Evolutionary conservation across 2,329 filamentous ascomycete genomes (phyloP).

Genomic region (Ascochyta clinopodiicola): DNA sequence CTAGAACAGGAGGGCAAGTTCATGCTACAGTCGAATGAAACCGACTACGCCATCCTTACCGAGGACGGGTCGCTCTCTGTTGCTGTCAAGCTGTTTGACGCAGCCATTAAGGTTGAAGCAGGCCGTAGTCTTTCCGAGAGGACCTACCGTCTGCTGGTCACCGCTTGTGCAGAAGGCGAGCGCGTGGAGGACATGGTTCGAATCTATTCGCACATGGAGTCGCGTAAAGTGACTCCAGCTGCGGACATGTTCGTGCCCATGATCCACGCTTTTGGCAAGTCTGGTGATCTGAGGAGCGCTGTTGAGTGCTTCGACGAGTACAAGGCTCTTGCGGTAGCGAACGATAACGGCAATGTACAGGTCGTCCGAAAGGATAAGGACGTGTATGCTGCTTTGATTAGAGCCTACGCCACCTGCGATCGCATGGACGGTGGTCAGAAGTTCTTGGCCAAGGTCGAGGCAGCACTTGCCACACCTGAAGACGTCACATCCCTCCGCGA

Average conservation of each 20-base stretch:
- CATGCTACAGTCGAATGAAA: constrained; percentile 85
- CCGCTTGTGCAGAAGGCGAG: constrained; percentile 82
- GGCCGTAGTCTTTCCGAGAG: constrained; percentile 74
- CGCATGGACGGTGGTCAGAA: constrained; percentile 81
- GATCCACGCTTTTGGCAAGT: constrained; percentile 89
- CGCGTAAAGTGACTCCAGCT: constrained; percentile 73
- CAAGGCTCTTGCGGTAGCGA: constrained; percentile 81
- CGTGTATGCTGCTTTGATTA: constrained; percentile 90
- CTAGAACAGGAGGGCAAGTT: constrained; percentile 85
- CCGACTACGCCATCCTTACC: constrained; percentile 82
- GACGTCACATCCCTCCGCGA: constrained; percentile 71
- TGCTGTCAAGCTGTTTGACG: constrained; percentile 84
- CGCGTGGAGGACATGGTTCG: constrained; percentile 87
- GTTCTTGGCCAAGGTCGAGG: constrained; percentile 82
- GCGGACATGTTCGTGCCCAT: constrained; percentile 87
- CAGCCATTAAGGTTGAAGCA: constrained; percentile 68
- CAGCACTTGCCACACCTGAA: constrained; percentile 56
- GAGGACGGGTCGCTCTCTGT: constrained; percentile 88
- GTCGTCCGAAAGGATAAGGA: constrained; percentile 78
- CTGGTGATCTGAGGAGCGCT: constrained; percentile 82
- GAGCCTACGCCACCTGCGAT: constrained; percentile 83
- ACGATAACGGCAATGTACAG: constrained; percentile 75
- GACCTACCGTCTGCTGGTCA: constrained; percentile 84
- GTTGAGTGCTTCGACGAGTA: constrained; percentile 97
- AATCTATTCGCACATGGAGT: constrained; percentile 91